Conservation (phyloP, 169 alveolate species). For the Miamiensis avidus region DNA sequence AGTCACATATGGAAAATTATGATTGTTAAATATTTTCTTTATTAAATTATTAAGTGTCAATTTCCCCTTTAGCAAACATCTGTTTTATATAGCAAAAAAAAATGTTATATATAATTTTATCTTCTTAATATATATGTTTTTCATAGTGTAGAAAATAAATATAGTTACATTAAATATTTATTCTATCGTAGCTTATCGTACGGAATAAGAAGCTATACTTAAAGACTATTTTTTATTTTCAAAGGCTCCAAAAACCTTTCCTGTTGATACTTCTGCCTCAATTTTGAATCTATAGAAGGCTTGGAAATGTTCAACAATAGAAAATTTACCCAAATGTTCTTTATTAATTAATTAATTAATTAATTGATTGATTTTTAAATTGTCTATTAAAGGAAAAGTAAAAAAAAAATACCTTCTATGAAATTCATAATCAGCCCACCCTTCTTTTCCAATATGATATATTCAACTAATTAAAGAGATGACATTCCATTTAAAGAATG, state of each 20-base stretch:
- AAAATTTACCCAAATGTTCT: conserved; percentile 27
- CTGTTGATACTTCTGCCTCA: conserved; percentile 21
- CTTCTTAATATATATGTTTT: no score
- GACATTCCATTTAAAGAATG: conserved; percentile 17
- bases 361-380: no score
- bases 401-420: conserved; percentile 2
- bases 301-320: conserved; percentile 43
- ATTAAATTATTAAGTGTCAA: not conserved
- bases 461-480: conserved; percentile 33
- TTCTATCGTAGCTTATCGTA: conserved; percentile 45
- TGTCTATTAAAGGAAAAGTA: no score
- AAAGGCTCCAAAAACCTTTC: conserved; percentile 41
- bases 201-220: conserved; percentile 36
- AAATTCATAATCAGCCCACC: conserved; percentile 35
- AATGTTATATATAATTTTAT: no score
- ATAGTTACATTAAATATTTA: conserved; percentile 29
- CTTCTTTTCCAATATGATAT: conserved; percentile 19
- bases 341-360: no score
- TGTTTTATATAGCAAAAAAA: not conserved
- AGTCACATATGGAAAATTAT: no score
- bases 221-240: conserved; percentile 34
- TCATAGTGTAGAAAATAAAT: no score
- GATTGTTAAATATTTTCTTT: not conserved
- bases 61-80: not conserved
- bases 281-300: conserved; percentile 48